Evolutionary conservation across 495 filamentous ascomycete genomes (phyloP).

Genomic region (Amorphotheca resinae): DNA sequence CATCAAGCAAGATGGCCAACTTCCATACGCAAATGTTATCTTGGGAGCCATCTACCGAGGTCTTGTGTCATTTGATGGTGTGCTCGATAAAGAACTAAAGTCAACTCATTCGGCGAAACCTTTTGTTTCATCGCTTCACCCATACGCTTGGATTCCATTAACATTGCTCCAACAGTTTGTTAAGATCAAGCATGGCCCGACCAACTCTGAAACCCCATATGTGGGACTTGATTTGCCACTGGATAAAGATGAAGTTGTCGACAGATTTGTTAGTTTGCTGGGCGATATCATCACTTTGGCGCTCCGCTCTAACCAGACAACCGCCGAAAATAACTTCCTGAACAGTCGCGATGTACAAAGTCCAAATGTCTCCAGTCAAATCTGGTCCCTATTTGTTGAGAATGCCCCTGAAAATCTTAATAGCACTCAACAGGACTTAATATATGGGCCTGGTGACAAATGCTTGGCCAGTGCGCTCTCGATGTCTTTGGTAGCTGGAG

Average conservation of each 20-base stretch:
- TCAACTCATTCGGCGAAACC: background rate
- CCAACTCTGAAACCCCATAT: background rate
- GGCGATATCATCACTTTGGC: background rate
- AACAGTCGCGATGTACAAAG: background rate
- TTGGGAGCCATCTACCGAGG: constrained; percentile 4
- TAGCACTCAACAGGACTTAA: background rate
- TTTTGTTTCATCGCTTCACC: background rate
- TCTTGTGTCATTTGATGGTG: constrained; percentile 7
- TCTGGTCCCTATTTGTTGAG: background rate
- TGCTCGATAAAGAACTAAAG: background rate
- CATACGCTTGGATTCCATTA: constrained; percentile 6
- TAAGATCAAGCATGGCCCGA: background rate
- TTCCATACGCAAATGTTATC: constrained; percentile 7
- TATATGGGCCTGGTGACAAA: constrained; percentile 2
- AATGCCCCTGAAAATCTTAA: background rate
- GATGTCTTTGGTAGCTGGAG: constrained; percentile 12
- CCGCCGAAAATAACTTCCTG: background rate
- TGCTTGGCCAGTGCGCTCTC: constrained; percentile 8
- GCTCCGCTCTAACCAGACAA: background rate
- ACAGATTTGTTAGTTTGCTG: constrained; percentile 3
- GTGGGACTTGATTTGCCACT: background rate
- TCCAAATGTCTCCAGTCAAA: background rate
- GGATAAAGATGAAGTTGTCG: background rate
- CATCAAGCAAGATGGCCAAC: constrained; percentile 1
- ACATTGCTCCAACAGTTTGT: background rate